Conservation (phyloP, 768 basidiomycete genomes). For the Russula sp. region DNA sequence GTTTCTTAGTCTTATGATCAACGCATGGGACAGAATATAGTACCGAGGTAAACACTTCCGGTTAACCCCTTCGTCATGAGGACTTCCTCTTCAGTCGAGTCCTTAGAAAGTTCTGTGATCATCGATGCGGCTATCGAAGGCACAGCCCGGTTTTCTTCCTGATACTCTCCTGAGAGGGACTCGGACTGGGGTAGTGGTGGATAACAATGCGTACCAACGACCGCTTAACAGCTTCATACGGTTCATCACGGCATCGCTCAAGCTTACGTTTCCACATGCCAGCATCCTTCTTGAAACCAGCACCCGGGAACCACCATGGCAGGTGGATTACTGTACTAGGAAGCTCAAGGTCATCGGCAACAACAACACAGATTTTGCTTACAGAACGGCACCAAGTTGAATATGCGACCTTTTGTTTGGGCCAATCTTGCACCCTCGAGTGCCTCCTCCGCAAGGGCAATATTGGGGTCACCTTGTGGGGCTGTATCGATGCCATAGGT, state of each 20-base stretch:
- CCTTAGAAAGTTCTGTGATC: constrained; percentile 1
- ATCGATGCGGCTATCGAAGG: constrained; percentile 7
- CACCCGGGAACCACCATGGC: constrained; percentile 28
- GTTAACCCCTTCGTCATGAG: constrained; percentile 10
- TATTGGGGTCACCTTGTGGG: constrained; percentile 37
- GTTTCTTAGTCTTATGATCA: background rate
- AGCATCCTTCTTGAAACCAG: constrained; percentile 24
- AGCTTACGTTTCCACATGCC: constrained; percentile 16
- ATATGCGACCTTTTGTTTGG: constrained; percentile 37
- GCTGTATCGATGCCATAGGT: constrained; percentile 42
- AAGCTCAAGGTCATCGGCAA: background rate
- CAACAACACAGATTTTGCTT: constrained; percentile 5
- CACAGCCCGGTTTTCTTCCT: constrained; percentile 3
- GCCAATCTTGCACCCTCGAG: constrained; percentile 29
- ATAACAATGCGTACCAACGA: constrained; percentile 19
- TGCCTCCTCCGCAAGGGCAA: constrained; percentile 36
- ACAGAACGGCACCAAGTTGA: constrained; percentile 34
- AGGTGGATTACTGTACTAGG: constrained; percentile 22
- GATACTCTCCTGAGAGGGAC: background rate
- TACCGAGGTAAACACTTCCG: constrained; percentile 3
- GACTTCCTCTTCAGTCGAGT: constrained; percentile 3
- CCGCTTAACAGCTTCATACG: constrained; percentile 22
- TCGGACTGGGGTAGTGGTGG: background rate
- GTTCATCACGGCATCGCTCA: constrained; percentile 20
- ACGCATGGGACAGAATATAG: background rate